Evolutionary conservation across 345 rosid genomes (phyloP).

Genomic region (Ceriops tagal): DNA sequence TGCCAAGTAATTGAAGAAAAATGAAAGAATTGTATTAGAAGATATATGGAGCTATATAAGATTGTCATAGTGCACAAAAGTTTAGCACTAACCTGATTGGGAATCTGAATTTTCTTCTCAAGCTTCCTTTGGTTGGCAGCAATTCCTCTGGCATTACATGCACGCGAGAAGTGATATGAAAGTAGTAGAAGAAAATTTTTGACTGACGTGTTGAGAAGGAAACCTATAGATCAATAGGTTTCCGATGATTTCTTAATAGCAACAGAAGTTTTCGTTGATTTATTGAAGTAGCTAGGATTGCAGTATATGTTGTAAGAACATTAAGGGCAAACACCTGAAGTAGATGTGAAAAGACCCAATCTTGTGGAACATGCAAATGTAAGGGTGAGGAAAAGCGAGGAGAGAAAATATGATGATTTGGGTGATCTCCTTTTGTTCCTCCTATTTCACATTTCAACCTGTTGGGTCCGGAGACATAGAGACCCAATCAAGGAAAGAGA

Average conservation of each 20-base stretch:
- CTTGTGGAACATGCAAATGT: constrained; percentile 52
- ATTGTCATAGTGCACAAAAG: background rate
- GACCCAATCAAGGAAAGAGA: constrained; percentile 26
- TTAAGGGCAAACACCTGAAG: constrained; percentile 40
- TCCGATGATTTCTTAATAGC: background rate
- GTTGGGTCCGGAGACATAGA: constrained; percentile 29
- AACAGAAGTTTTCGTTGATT: background rate
- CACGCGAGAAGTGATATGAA: constrained; percentile 34
- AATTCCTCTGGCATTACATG: constrained; percentile 48
- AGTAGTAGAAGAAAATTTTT: constrained; percentile 29
- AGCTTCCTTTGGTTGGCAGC: background rate
- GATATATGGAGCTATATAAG: too few species aligned
- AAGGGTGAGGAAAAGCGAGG: constrained; percentile 35
- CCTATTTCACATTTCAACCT: constrained; percentile 21
- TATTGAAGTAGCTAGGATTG: constrained; percentile 3
- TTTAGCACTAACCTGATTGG: constrained; percentile 24
- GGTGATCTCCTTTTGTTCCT: constrained; percentile 36
- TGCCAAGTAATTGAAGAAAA: background rate
- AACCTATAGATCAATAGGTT: background rate
- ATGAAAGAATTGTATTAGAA: background rate
- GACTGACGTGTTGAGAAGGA: constrained; percentile 29
- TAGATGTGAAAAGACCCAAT: constrained; percentile 13
- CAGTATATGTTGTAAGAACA: constrained; percentile 27
- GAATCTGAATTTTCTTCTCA: constrained; percentile 23
- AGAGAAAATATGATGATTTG: constrained; percentile 32